Evolutionary conservation across 805 yeast species (phyloP), one percentile per base, ranked within the genome.

Genomic region (Schwanniomyces polymorphus): DNA sequence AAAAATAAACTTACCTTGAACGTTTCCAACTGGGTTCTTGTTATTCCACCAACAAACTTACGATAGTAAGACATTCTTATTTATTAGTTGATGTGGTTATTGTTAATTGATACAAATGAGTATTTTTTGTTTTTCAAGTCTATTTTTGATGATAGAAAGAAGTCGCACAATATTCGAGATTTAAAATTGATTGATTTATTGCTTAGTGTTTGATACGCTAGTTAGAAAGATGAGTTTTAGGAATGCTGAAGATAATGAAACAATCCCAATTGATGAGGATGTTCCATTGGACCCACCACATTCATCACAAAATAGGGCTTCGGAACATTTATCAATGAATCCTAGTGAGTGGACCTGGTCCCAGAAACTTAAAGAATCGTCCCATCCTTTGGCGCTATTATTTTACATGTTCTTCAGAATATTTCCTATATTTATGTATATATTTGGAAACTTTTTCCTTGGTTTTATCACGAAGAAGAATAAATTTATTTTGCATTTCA

Each of bases 361-460:
- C 6, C 61, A 67, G 40, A 58, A 63, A 35, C 60, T 87, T 10
- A 74, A 77, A 29, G 85, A 86, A 59, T 86, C 94, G 4, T 84
- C 94, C 25, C 96, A 88, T 60, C 96, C 96, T 1, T 68, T 86
- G n/a, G 95, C 95, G 1, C 67, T 87, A 7, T 49, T 85, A 5
- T 82, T 79, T 61, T 89, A 75, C 64, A 66, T 89, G 9, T 75
- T 74, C 26, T 79, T 88, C 61, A 71, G 94, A 45, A 47, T 84
- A 5, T 77, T 82, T 0, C 87, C 96, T 0, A 63, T 88, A 8
- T 61, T 82, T 46, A 75, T 83, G 11, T 89, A 89, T 58, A 61
- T 89, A 5, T 81, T 88, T 53, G 96, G 96, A 0, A 70, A 81
- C 49, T 64, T 88, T 40, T 78, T 89, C 63, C 81, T 90, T 5